Percentiles rank a stretch among this genome's conserved stretches.
These are phyloP conservation scores for Mycogone perniciosa DNA, from an alignment of 2,329 filamentous ascomycete species.

Conservation along the genomic window DNA sequence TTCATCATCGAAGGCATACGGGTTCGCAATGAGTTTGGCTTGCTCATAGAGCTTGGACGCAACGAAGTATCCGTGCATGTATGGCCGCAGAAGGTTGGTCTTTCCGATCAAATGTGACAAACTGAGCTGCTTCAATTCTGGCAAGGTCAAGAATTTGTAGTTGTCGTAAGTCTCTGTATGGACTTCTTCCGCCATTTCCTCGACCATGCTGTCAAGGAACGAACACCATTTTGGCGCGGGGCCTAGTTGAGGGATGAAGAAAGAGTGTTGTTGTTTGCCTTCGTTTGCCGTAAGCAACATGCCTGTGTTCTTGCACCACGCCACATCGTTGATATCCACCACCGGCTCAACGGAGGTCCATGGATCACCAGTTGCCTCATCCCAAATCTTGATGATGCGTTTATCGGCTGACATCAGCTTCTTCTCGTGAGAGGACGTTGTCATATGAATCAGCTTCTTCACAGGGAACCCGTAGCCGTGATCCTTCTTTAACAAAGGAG, in stretches of 20 bases:
- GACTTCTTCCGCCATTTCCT: conserved; percentile 90
- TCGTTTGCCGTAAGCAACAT: conserved; percentile 98
- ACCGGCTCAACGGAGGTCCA: conserved; percentile 96
- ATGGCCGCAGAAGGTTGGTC: conserved; percentile 82
- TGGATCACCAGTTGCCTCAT: conserved; percentile 70
- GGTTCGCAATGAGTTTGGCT: conserved; percentile 85
- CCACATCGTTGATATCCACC: conserved; percentile 91
- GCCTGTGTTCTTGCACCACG: conserved; percentile 84
- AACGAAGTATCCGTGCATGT: conserved; percentile 99
- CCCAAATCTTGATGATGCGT: conserved; percentile 96
- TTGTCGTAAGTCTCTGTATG: conserved; percentile 89
- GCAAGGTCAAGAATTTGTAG: conserved; percentile 92
- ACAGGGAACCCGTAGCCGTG: conserved; percentile 94
- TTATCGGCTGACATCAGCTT: conserved; percentile 92
- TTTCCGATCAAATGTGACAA: conserved; percentile 85
- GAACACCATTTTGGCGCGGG: conserved; percentile 93
- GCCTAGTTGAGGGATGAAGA: conserved; percentile 89
- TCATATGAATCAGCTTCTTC: conserved; percentile 70
- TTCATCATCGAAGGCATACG: conserved; percentile 90
- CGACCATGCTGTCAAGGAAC: conserved; percentile 94
- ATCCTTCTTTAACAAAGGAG: conserved; percentile 82
- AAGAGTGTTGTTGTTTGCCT: conserved; percentile 88
- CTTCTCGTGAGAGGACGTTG: conserved; percentile 66
- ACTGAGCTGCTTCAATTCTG: conserved; percentile 79
- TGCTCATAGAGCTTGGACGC: conserved; percentile 94